phyloP scores from a whole-genome alignment of 2,329 filamentous ascomycete genomes.

The Davidsoniella australis region DNA sequence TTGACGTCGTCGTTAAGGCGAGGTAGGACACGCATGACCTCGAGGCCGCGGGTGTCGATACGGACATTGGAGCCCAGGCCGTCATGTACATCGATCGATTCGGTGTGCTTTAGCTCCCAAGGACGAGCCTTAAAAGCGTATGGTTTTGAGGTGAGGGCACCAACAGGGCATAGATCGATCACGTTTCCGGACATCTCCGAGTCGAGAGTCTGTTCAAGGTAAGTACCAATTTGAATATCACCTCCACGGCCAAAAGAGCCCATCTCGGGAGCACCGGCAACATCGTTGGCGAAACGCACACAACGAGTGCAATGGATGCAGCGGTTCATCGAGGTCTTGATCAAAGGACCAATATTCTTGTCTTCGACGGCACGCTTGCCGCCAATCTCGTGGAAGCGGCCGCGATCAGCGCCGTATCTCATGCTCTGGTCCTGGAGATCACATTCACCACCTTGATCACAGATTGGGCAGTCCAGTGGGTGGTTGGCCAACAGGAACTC shows the following conservation, averaged over 20 bases:
- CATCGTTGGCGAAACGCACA: conserved; percentile 92
- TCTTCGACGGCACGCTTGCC: conserved; percentile 98
- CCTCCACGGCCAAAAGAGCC: conserved; percentile 91
- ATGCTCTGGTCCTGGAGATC: conserved; percentile 99
- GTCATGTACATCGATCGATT: conserved; percentile 89
- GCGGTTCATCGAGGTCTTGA: conserved; percentile 99
- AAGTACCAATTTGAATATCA: conserved; percentile 94
- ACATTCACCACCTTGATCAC: conserved; percentile 97
- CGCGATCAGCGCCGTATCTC: conserved; percentile 91
- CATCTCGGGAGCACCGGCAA: conserved; percentile 88
- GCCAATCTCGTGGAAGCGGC: conserved; percentile 85
- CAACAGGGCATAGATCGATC: conserved; percentile 94
- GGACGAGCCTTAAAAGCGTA: conserved; percentile 94
- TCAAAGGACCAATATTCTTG: conserved; percentile 94
- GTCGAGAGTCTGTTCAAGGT: conserved; percentile 85
- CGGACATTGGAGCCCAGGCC: conserved; percentile 88
- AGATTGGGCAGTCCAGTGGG: conserved; percentile 89
- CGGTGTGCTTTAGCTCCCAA: conserved; percentile 92
- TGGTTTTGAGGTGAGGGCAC: conserved; percentile 89
- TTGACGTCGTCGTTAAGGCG: conserved; percentile 95
- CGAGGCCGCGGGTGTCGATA: conserved; percentile 78
- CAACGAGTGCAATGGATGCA: conserved; percentile 99
- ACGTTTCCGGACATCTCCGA: conserved; percentile 93
- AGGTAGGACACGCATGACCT: conserved; percentile 89
- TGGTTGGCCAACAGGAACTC: conserved; percentile 96